Percentiles rank a stretch among this genome's conserved stretches.
Conservation (phyloP, 1,139 yeast species). For the Blastobotrys illinoisensis region DNA sequence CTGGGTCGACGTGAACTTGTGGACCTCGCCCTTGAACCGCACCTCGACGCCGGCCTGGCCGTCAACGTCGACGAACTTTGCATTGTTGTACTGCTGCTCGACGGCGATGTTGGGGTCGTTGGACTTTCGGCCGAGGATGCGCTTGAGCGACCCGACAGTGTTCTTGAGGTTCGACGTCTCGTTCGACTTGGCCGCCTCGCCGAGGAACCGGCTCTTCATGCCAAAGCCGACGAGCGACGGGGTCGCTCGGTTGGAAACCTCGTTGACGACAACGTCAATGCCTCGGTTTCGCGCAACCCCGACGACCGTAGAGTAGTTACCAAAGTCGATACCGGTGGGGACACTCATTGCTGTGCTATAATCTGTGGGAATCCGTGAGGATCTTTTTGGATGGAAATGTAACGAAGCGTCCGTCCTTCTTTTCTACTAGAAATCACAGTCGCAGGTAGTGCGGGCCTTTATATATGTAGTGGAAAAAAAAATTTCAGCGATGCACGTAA, state of each 20-base stretch:
- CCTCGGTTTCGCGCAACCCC: slow-evolving; percentile 99
- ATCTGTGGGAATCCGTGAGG: neutral
- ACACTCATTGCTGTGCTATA: slow-evolving; percentile 50
- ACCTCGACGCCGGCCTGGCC: slow-evolving; percentile 84
- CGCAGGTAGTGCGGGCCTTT: neutral
- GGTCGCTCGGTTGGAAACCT: slow-evolving; percentile 95
- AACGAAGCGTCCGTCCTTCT: neutral
- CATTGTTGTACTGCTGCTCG: slow-evolving; percentile 55
- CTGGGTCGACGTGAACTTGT: slow-evolving; percentile 81
- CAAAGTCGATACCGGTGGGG: slow-evolving; percentile 98
- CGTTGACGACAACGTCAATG: slow-evolving; percentile 95
- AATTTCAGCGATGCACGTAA: slow-evolving; percentile 2
- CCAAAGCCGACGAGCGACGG: slow-evolving; percentile 96
- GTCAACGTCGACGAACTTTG: slow-evolving; percentile 59
- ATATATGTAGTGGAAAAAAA: slow-evolving; percentile 3
- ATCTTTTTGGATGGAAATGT: neutral
- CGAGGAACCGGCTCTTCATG: slow-evolving; percentile 78
- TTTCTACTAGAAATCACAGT: neutral
- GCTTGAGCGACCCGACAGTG: slow-evolving; percentile 90
- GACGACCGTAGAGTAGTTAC: slow-evolving; percentile 85
- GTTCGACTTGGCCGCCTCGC: slow-evolving; percentile 93
- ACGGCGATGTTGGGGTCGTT: slow-evolving; percentile 71
- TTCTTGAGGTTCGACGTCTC: slow-evolving; percentile 94
- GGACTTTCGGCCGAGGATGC: slow-evolving; percentile 75
- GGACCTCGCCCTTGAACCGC: slow-evolving; percentile 72